Base-by-base conservation (phyloP, 2,329 filamentous ascomycete genomes). In the Neurospora sp. region DNA sequence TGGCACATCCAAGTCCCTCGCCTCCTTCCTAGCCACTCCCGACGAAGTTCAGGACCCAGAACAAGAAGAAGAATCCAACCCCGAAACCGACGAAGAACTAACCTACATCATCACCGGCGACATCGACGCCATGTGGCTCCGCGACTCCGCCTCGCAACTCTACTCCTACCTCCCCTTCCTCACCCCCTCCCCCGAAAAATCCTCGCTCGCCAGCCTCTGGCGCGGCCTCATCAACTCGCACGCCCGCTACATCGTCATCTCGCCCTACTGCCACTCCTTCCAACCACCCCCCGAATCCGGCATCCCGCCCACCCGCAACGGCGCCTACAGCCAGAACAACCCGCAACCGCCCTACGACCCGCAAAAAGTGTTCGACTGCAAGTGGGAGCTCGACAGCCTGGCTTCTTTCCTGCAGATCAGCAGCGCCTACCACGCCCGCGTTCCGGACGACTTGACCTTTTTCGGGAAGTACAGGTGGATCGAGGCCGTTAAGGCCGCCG, bases 371-470 rank as follows among this genome's bases (percentile, higher is more conserved):
- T 95, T 93, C 76, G 92, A 94, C 78, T 96, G 93, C 85, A 97
- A 97, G 81, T 97, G 95, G 80, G 93, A 97, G 80, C 87, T 97
- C 43, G 93, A 97, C 81, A 95, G 92, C 8, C 86, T 97, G 2
- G 93, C 93, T 0, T 89, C 92, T 62, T 97, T 97, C 79, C 84
- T 97, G n/a, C 89, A 91, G 58, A 84, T 97, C 4, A 89, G 88
- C 1, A 90, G 92, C 67, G 89, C 94, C 71, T 97, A 96, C 70
- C 92, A 92, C 76, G 82, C 85, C 75, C 84, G 85, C 74, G 86
- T 86, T 7, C 52, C 52, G 0, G 84, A 84, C 71, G 86, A 88
- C 73, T 83, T 87, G 67, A 84, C 85, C 69, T 88, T 88, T 76
- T 87, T 84, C 73, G 83, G 84, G 71, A 81, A 82, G 70, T 79